phyloP scores from a whole-genome alignment of 1,284 basidiomycete species.

The Porogramme epimiltina region DNA sequence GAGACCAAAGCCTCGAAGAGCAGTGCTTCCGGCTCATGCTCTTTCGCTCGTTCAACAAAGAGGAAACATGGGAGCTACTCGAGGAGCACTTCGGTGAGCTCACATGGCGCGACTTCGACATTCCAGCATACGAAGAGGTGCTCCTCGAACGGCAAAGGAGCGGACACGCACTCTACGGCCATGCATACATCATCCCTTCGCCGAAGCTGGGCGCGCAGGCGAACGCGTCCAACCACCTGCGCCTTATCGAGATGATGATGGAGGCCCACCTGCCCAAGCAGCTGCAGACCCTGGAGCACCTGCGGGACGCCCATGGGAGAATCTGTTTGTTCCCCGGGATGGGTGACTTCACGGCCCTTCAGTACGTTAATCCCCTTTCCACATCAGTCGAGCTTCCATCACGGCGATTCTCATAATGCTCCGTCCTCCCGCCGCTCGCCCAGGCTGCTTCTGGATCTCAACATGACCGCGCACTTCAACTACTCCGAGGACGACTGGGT shows the following conservation, averaged over 20 bases:
- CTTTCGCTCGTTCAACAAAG: conserved; percentile 43
- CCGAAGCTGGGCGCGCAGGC: conserved; percentile 36
- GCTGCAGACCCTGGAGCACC: conserved; percentile 32
- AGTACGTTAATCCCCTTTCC: conserved; percentile 32
- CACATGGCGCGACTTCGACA: conserved; percentile 37
- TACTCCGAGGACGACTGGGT: conserved; percentile 44
- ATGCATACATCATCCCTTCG: conserved; percentile 43
- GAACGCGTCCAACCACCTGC: conserved; percentile 37
- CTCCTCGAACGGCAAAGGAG: conserved; percentile 27
- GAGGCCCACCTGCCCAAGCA: conserved; percentile 35
- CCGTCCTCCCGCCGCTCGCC: neutral
- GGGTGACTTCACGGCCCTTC: conserved; percentile 42
- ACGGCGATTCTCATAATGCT: no score
- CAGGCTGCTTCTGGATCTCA: conserved; percentile 44
- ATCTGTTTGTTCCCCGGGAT: conserved; percentile 40
- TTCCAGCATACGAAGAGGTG: conserved; percentile 35
- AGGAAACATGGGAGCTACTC: conserved; percentile 44
- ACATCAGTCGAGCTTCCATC: neutral
- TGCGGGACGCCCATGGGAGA: conserved; percentile 40
- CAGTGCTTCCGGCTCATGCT: conserved; percentile 44
- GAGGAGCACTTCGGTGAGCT: conserved; percentile 34
- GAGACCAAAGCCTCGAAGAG: conserved; percentile 38
- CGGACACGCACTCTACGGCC: conserved; percentile 34
- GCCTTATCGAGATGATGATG: conserved; percentile 42
- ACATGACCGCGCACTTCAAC: conserved; percentile 41